These are phyloP conservation scores for Crataegus laevigata DNA, from an alignment of 306 rosid genomes.

Conservation along the genomic window DNA sequence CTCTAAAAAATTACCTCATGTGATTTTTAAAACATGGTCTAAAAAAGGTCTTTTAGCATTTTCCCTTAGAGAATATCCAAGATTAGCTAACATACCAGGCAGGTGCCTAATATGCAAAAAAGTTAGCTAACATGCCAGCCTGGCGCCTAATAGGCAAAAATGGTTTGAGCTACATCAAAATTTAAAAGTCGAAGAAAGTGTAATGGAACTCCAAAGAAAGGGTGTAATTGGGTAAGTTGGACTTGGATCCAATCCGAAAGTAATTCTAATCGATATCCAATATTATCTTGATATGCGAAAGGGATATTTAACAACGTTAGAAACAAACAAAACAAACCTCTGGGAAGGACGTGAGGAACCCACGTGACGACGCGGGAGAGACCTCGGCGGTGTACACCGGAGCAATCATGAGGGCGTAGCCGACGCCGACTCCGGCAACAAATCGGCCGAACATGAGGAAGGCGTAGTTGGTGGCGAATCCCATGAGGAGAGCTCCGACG, in stretches of 20 bases:
- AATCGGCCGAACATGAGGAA: slow-evolving; percentile 83
- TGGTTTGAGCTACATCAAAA: too few species aligned
- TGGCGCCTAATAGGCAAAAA: too few species aligned
- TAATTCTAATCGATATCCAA: not conserved
- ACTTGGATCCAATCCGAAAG: not conserved
- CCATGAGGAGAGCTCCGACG: slow-evolving; percentile 74
- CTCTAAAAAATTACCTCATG: too few species aligned
- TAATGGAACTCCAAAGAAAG: too few species aligned
- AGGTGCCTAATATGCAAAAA: too few species aligned
- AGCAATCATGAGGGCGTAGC: slow-evolving; percentile 73
- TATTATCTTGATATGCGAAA: not conserved
- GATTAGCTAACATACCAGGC: too few species aligned
- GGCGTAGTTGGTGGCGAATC: slow-evolving; percentile 60
- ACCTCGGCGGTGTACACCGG: slow-evolving; percentile 83
- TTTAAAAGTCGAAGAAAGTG: too few species aligned
- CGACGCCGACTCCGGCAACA: slow-evolving; percentile 74
- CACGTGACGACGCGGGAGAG: slow-evolving; percentile 72
- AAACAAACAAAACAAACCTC: slow-evolving; percentile 34
- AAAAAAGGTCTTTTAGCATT: too few species aligned
- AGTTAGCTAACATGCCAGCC: too few species aligned
- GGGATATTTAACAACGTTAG: not conserved
- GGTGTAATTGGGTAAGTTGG: too few species aligned
- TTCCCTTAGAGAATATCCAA: too few species aligned
- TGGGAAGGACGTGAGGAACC: slow-evolving; percentile 73
- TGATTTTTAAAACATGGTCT: too few species aligned